Evolutionary conservation across 2,329 filamentous ascomycete species (phyloP), one percentile per base, ranked within the genome.

Genomic region (Fusarium pilosicola): DNA sequence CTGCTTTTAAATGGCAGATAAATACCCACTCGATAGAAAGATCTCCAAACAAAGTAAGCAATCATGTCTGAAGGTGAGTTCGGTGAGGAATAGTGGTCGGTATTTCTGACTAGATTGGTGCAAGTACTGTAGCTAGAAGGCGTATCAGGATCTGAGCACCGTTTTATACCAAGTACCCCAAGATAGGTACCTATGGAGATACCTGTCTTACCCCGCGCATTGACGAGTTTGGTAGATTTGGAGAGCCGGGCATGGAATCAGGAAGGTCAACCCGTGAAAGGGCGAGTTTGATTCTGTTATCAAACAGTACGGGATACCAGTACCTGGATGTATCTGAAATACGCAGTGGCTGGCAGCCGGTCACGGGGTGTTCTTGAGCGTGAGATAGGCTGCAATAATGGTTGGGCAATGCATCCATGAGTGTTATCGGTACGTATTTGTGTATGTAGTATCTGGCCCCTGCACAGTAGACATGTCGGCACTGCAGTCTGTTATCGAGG

Each of bases 261-360:
- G 71, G 71, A 73, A 73, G 45, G 71, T 66, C 44, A 73, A 63
- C 67, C 71, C 71, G 71, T 39, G 34, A 49, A 45, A 59, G 41
- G 36, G 41, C 36, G 18, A 39, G 46, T 30, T 30, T 42, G 24
- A 49, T 39, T 57, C 44, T 51, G 39, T 70, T 52, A 39, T 54
- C 42, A 54, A 56, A 46, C 24, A 54, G 28, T 57, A 38, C 32
- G 24, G 24, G 52, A 26, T 49, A 48, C 41, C 26, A 26, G 30
- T 39, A 7, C 20, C 32, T 45, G 38, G 12, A 65, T 30, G 30
- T 30, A 41, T 28, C 15, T 28, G 22, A 24, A 24, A 38, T 30
- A 36, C 14, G 14, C 51, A 55, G 28, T 54, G 54, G 41, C 24
- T 46, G 39, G 28, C 6, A 48, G 49, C 48, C 17, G 39, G 66